Conservation (phyloP, 2,329 filamentous ascomycete species). For the Ceratocystis ficicola region DNA sequence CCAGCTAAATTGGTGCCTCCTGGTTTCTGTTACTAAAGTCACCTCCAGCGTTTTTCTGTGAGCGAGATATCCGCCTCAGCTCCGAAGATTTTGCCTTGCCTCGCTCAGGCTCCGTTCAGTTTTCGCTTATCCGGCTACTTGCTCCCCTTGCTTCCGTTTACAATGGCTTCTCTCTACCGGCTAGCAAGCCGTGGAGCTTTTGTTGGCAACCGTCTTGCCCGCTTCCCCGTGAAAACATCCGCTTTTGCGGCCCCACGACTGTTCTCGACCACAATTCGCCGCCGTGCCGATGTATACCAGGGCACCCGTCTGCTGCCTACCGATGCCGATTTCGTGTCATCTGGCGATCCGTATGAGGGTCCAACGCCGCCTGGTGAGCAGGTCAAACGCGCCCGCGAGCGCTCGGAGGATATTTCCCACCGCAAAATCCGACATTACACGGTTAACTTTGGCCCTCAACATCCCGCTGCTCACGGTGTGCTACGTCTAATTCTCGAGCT, state of each 20-base stretch:
- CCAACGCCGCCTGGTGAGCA: slow-evolving; percentile 32
- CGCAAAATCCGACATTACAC: slow-evolving; percentile 98
- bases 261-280: slow-evolving; percentile 53
- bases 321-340: slow-evolving; percentile 50
- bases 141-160: slow-evolving; percentile 27
- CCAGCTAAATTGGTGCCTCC: slow-evolving; percentile 8
- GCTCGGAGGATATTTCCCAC: slow-evolving; percentile 39
- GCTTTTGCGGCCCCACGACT: slow-evolving; percentile 36
- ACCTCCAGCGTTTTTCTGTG: not conserved
- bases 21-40: not conserved
- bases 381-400: slow-evolving; percentile 33
- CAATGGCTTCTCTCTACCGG: slow-evolving; percentile 62
- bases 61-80: slow-evolving; percentile 4
- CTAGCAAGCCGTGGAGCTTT: slow-evolving; percentile 55
- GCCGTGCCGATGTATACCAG: slow-evolving; percentile 44
- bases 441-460: slow-evolving; percentile 98
- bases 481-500: slow-evolving; percentile 93
- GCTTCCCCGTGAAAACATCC: slow-evolving; percentile 22
- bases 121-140: slow-evolving; percentile 22
- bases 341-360: slow-evolving; percentile 39
- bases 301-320: slow-evolving; percentile 53
- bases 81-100: not conserved
- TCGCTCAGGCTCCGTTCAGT: slow-evolving; percentile 22
- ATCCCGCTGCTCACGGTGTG: slow-evolving; percentile 96
- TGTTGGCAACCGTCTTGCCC: slow-evolving; percentile 28